phyloP scores from a whole-genome alignment of 106 monocot genomes.

The Gastrodia elata region DNA sequence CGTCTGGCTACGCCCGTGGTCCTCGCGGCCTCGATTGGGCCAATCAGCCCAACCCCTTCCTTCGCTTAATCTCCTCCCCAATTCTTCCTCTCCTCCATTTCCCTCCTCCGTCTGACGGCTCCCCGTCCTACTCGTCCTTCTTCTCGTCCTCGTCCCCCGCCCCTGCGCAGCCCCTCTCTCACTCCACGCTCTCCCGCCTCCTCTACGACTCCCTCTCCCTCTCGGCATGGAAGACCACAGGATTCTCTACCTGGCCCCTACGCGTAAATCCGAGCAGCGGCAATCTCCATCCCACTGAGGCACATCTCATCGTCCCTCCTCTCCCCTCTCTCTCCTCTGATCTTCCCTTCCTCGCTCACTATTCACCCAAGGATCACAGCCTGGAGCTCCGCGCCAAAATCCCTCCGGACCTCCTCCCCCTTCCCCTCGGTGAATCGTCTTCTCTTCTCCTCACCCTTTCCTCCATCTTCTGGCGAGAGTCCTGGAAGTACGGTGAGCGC shows the following conservation, averaged over 20 bases:
- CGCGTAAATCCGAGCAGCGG: conserved; percentile 97
- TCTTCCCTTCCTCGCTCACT: conserved; percentile 65
- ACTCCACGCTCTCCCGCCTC: conserved; percentile 49
- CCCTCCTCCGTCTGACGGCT: conserved; percentile 11
- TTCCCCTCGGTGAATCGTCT: conserved; percentile 4
- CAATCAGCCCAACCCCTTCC: conserved; percentile 98
- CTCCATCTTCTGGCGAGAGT: conserved; percentile 91
- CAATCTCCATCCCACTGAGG: conserved; percentile 96
- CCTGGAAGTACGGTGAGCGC: conserved; percentile 98
- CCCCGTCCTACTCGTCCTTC: conserved; percentile 21
- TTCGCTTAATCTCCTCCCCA: conserved; percentile 40
- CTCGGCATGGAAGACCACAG: conserved; percentile 91
- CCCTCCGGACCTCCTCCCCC: conserved; percentile 9
- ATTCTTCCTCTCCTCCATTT: conserved; percentile 21
- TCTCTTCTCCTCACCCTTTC: conserved; percentile 48
- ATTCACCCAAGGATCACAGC: conserved; percentile 83
- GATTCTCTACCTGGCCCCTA: conserved; percentile 87
- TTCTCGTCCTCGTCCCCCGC: conserved; percentile 19
- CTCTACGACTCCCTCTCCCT: conserved; percentile 90
- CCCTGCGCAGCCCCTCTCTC: conserved; percentile 29
- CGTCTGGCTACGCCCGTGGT: conserved; percentile 75
- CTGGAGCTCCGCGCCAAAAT: conserved; percentile 46
- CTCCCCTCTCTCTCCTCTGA: conserved; percentile 11
- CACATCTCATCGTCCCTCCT: conserved; percentile 57
- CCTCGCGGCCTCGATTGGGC: conserved; percentile 91